Evolutionary conservation across 73 alveolate genomes (phyloP).

Genomic region (Paramecium primaurelia): DNA sequence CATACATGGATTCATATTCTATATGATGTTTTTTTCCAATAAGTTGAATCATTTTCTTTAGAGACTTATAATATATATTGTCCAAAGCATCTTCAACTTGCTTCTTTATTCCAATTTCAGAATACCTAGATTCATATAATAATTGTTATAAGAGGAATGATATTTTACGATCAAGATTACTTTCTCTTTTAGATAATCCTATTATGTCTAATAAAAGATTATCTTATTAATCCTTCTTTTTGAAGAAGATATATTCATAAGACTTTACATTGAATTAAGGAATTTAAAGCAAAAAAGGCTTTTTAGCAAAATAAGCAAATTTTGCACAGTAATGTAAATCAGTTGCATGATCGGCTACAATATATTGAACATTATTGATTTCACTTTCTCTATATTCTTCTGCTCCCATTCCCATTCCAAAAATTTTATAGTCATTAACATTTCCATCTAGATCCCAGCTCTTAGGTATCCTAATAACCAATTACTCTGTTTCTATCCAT

Average conservation of each 20-base stretch:
- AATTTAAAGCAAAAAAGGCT: neutral
- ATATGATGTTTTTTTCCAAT: neutral
- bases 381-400: neutral
- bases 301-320: neutral
- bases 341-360: neutral
- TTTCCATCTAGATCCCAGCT: neutral
- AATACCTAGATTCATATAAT: neutral
- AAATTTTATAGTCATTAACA: neutral
- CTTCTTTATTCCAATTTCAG: neutral
- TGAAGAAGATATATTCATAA: neutral
- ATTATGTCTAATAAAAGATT: neutral
- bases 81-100: constrained; percentile 19
- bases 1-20: neutral
- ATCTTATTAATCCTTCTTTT: neutral
- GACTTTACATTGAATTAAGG: neutral
- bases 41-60: neutral
- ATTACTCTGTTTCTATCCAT: neutral
- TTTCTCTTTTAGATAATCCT: neutral
- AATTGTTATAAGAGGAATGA: neutral
- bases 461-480: neutral
- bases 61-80: neutral
- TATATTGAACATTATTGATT: neutral
- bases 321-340: constrained; percentile 18
- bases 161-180: neutral
- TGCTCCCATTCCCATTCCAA: neutral